These are phyloP conservation scores for Darksidea phi DNA, from an alignment of 495 filamentous ascomycete genomes.

Conservation along the genomic window DNA sequence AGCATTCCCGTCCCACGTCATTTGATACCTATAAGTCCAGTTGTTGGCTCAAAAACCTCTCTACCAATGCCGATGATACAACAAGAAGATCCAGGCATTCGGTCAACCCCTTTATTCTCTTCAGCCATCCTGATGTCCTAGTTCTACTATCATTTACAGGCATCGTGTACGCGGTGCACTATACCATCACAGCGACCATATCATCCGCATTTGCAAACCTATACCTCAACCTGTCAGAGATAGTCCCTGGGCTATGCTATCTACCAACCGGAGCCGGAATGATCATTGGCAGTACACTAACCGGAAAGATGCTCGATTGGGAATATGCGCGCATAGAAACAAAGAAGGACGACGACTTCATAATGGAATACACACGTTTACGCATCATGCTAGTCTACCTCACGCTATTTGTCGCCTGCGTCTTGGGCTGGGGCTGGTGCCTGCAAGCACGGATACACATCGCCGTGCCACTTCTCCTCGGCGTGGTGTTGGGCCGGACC, in stretches of 20 bases:
- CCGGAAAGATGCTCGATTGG: conserved; percentile 48
- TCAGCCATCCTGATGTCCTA: conserved; percentile 45
- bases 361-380: conserved; percentile 46
- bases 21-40: neutral
- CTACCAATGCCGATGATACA: too few relatives aligned
- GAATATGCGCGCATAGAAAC: conserved; percentile 46
- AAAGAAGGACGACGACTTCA: conserved; percentile 37
- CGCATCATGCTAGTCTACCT: conserved; percentile 39
- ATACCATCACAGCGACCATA: conserved; percentile 10
- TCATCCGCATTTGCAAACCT: neutral
- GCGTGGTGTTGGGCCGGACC: conserved; percentile 48
- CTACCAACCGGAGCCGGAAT: conserved; percentile 54
- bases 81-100: conserved; percentile 45
- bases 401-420: conserved; percentile 39
- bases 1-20: neutral
- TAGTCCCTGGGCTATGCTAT: conserved; percentile 48
- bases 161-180: conserved; percentile 5
- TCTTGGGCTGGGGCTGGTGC: conserved; percentile 45
- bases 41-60: conserved; percentile 7
- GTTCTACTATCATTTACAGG: conserved; percentile 5
- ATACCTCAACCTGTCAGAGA: conserved; percentile 5
- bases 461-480: conserved; percentile 40
- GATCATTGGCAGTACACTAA: conserved; percentile 51
- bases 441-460: conserved; percentile 23
- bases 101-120: conserved; percentile 37